Conservation (phyloP, 768 basidiomycete species). For the Ramaria rubella region DNA sequence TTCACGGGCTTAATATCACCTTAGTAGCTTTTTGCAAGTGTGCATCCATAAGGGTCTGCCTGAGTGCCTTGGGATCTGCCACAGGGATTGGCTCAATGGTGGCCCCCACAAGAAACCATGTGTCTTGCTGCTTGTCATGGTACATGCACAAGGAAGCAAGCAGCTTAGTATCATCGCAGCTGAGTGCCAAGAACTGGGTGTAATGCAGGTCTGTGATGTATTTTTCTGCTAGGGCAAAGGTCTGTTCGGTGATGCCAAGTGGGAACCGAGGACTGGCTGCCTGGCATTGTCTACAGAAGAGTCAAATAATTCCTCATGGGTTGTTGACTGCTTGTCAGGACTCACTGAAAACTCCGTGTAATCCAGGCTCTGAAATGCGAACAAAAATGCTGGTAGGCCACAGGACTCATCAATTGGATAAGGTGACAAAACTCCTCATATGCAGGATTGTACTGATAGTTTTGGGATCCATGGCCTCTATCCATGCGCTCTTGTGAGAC, state of each 20-base stretch:
- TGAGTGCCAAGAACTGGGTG: constrained; percentile 12
- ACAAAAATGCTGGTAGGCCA: constrained; percentile 21
- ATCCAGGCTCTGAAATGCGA: constrained; percentile 17
- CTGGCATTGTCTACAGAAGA: constrained; percentile 12
- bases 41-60: constrained; percentile 11
- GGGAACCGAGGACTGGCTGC: constrained; percentile 20
- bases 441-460: constrained; percentile 29
- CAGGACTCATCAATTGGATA: constrained; percentile 22
- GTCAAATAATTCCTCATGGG: not conserved
- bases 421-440: constrained; percentile 28
- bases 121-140: constrained; percentile 18
- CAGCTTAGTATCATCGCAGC: constrained; percentile 34
- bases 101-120: constrained; percentile 23
- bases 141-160: constrained; percentile 19
- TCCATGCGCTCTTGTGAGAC: constrained; percentile 19
- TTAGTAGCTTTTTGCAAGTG: constrained; percentile 22
- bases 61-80: constrained; percentile 17
- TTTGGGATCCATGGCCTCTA: constrained; percentile 28
- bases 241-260: constrained; percentile 16
- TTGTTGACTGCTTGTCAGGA: not conserved
- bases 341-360: constrained; percentile 17
- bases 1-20: constrained; percentile 11
- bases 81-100: constrained; percentile 19
- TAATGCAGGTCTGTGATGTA: constrained; percentile 15
- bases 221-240: constrained; percentile 16